Conservation (phyloP, 257 asterid species). For the Salvia rosmarinus region DNA sequence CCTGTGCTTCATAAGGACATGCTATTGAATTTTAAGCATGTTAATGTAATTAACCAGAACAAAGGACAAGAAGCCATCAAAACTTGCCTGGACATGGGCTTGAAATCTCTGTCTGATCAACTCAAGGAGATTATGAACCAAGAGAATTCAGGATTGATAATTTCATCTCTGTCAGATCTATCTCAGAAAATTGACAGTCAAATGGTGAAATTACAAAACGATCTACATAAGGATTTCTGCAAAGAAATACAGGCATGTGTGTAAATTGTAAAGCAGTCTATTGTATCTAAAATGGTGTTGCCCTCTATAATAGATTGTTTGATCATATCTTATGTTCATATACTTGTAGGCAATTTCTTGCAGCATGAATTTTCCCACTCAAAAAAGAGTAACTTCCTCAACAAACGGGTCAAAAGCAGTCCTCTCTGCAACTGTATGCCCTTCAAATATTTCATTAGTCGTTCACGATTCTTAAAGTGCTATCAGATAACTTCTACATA, state of each 20-base stretch:
- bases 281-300: constrained; percentile 35
- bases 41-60: constrained; percentile 48
- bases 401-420: constrained; percentile 50
- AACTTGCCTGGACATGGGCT: constrained; percentile 50
- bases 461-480: constrained; percentile 32
- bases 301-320: constrained; percentile 32
- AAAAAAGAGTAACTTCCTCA: constrained; percentile 45
- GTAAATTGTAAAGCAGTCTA: constrained; percentile 7
- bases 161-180: constrained; percentile 54
- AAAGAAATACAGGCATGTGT: constrained; percentile 71
- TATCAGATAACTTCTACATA: constrained; percentile 25
- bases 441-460: constrained; percentile 16
- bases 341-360: constrained; percentile 58
- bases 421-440: constrained; percentile 27
- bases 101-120: constrained; percentile 62
- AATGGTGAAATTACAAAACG: constrained; percentile 54
- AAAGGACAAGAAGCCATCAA: constrained; percentile 85
- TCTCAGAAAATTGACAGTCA: constrained; percentile 57
- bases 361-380: constrained; percentile 47
- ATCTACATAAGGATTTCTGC: constrained; percentile 54
- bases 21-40: constrained; percentile 38
- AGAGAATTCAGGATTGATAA: constrained; percentile 49
- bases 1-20: constrained; percentile 17
- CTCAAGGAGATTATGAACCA: constrained; percentile 49
- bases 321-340: constrained; percentile 33